Base-by-base conservation (phyloP, 257 asterid genomes). In the Rehmannia glutinosa region DNA sequence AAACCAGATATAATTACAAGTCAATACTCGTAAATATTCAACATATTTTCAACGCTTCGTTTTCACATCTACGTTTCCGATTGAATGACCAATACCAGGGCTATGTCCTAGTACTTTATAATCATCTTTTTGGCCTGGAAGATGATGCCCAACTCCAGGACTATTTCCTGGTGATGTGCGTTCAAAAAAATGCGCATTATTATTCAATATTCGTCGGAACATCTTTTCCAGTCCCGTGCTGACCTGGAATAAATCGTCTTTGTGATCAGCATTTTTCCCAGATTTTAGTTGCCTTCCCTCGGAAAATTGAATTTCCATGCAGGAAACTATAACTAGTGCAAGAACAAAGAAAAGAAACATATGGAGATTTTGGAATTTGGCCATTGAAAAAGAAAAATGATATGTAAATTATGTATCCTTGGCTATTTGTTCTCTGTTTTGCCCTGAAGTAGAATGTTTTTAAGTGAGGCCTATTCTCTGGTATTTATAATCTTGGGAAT, bases 41-140 rank as follows among this genome's bases (percentile, higher is more conserved):
- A 4, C 30, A 27, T 27, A 27, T 1, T 1, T 27, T 27, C 4
- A 70, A 50, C 38, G 16, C 25, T 73, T 74, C 68, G 81, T 81
- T 53, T 51, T 71, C 23, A 24, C n/a, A 28, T 42, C 52, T 62
- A 65, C 50, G 58, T 21, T 67, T 63, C 33, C 60, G 36, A 45
- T 49, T 6, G 81, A 73, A 66, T 86, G 92, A n/a, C 90, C 90
- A 33, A 81, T 45, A 16, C 87, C 87, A 1, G 86, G 86, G 61
- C 86, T 81, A 64, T 71, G 82, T 13, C 84, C 83, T 10, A 81
- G 76, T 24, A 46, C 66, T 12, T 80, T 79, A 56, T 64, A 55
- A 54, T 74, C 76, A 15, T 72, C 66, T 21, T 43, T 70, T 58
- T 15, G 6, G 25, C 53, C 72, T n/a, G 46, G 41, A 65, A 71